Base-by-base conservation (phyloP, 2,329 filamentous ascomycete genomes). In the Kalmusia sp. region DNA sequence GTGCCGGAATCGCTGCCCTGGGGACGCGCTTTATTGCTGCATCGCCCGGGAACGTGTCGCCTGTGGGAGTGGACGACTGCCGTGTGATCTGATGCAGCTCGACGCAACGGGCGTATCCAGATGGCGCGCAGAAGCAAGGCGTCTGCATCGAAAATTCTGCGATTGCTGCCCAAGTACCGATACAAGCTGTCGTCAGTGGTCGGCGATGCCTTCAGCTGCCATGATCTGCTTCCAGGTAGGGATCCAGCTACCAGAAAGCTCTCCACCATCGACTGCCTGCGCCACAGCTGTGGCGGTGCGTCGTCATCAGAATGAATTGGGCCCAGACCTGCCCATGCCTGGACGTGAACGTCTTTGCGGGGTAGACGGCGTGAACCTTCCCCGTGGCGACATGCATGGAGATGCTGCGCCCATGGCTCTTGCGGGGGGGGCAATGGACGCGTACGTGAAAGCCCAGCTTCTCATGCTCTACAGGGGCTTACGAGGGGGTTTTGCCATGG, bases 21-120 rank as follows among this genome's bases (percentile, higher is more conserved):
- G 28, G n/a, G 14, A 3, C n/a, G 49, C 33, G 46, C 31, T 51
- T 47, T 54, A 41, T 51, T 52, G 51, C 62, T 65, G 68, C 68
- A 66, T 57, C 61, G 47, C 48, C 54, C 49, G 61, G 58, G 62
- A 54, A 69, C 65, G 69, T 72, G 68, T 68, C 64, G 64, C 57
- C 51, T 57, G 53, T 54, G 58, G 49, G 64, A 65, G 52, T 69
- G 67, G 69, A 54, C 57, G 55, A 62, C 41, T 59, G 52, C 45
- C n/a, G 46, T 33, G 41, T 41, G 33, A 44, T 27, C 30, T 6
- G n/a, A 45, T 44, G 55, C 54, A 58, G 58, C 61, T 58, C 66
- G 64, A 52, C 57, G 57, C 67, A 63, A 64, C 64, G 57, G 56
- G 59, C 51, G 54, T 64, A 60, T 38, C 39, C 35, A 45, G 49